Conservation (phyloP, 176 grass and related monocot species). For the Bothriochloa decipiens region DNA sequence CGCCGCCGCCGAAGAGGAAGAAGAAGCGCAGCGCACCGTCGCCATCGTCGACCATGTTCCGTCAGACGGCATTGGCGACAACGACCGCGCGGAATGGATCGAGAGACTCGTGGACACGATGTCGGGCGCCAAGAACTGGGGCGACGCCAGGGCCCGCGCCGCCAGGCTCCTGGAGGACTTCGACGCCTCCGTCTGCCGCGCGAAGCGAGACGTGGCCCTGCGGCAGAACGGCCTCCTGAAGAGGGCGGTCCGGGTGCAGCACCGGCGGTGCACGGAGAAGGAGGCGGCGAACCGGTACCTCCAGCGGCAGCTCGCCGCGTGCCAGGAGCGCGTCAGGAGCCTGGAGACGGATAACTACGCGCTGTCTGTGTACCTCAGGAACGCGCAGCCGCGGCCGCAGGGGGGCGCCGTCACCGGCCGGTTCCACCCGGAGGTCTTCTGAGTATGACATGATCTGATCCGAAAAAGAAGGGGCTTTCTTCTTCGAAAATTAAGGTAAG, state of each 20-base stretch:
- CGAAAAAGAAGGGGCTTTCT: neutral
- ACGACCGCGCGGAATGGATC: neutral
- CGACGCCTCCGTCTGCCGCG: neutral
- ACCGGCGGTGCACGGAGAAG: neutral
- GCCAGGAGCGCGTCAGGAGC: neutral
- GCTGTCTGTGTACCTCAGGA: neutral
- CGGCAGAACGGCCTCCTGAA: slow-evolving; percentile 23
- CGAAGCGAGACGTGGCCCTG: neutral
- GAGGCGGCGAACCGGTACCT: neutral
- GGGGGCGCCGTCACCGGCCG: neutral
- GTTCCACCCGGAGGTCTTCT: slow-evolving; percentile 37
- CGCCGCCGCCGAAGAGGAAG: neutral
- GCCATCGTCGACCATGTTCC: neutral
- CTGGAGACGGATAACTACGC: slow-evolving; percentile 43
- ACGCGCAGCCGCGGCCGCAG: neutral
- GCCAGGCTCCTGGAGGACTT: slow-evolving; percentile 18
- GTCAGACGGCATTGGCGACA: neutral
- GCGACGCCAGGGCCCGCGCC: slow-evolving; percentile 19
- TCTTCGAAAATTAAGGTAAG: no score
- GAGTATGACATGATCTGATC: neutral
- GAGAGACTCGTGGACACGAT: neutral
- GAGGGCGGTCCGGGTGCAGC: slow-evolving; percentile 18
- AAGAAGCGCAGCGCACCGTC: neutral
- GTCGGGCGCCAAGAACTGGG: neutral
- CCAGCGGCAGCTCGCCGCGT: neutral